Evolutionary conservation across 1,284 basidiomycete genomes (phyloP).

Genomic region (Moesziomyces antarcticus): DNA sequence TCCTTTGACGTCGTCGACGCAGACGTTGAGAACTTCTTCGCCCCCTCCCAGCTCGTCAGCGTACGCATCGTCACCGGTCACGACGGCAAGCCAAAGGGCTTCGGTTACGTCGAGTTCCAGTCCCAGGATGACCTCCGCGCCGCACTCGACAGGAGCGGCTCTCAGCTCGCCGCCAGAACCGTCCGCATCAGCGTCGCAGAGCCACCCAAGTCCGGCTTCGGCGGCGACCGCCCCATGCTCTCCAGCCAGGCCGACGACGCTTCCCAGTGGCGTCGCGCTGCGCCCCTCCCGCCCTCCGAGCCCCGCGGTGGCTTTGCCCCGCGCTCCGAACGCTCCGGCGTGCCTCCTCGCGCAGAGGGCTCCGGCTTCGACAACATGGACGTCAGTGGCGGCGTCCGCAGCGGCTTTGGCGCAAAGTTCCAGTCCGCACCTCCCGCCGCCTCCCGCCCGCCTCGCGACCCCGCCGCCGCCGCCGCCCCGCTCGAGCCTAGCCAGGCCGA

Average conservation of each 20-base stretch:
- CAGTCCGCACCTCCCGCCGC: slow-evolving; percentile 34
- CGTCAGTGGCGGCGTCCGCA: slow-evolving; percentile 56
- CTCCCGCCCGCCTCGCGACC: slow-evolving; percentile 45
- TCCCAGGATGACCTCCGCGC: slow-evolving; percentile 84
- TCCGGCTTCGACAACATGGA: slow-evolving; percentile 66
- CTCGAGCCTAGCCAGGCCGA: slow-evolving; percentile 61
- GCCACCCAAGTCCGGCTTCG: slow-evolving; percentile 72
- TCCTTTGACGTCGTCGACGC: slow-evolving; percentile 88
- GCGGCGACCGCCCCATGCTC: slow-evolving; percentile 44
- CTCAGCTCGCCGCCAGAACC: slow-evolving; percentile 77
- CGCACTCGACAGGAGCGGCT: slow-evolving; percentile 70
- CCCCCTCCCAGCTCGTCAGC: slow-evolving; percentile 73
- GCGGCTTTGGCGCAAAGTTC: slow-evolving; percentile 64
- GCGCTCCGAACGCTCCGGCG: slow-evolving; percentile 44
- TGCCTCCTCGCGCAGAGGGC: slow-evolving; percentile 27
- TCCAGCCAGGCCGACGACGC: slow-evolving; percentile 70
- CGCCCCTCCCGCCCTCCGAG: slow-evolving; percentile 73
- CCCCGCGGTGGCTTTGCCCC: slow-evolving; percentile 48
- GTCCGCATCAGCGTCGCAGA: slow-evolving; percentile 95
- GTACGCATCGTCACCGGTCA: slow-evolving; percentile 92
- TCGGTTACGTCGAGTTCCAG: slow-evolving; percentile 95
- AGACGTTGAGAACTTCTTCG: slow-evolving; percentile 80
- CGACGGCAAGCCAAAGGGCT: slow-evolving; percentile 91
- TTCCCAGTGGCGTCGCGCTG: slow-evolving; percentile 84
- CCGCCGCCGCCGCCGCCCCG: slow-evolving; percentile 22